Evolutionary conservation across 2,329 filamentous ascomycete species (phyloP).

Genomic region (Fusarium sp.): DNA sequence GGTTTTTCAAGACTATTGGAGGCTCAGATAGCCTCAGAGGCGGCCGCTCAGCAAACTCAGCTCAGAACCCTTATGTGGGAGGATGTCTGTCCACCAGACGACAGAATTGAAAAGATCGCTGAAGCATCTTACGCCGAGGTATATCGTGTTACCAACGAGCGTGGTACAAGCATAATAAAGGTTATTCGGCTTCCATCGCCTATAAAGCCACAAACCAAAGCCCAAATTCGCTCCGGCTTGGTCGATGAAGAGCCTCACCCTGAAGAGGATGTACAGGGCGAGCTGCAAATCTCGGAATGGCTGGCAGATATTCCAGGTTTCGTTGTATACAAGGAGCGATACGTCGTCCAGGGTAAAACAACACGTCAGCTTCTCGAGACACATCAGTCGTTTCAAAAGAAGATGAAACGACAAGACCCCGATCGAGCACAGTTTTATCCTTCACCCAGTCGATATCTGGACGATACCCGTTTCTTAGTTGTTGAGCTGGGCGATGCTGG

Average conservation of each 20-base stretch:
- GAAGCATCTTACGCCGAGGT: conserved; percentile 74
- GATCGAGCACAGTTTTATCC: conserved; percentile 69
- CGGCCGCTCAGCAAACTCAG: conserved; percentile 36
- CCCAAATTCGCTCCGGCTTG: conserved; percentile 61
- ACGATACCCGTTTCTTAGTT: conserved; percentile 66
- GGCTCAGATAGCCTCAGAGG: conserved; percentile 24
- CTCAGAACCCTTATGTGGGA: conserved; percentile 63
- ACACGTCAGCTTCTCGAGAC: conserved; percentile 65
- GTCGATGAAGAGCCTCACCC: conserved; percentile 68
- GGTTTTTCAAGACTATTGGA: neutral
- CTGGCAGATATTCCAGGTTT: conserved; percentile 72
- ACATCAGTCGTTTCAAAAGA: conserved; percentile 66
- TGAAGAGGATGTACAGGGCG: conserved; percentile 64
- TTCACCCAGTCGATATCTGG: conserved; percentile 66
- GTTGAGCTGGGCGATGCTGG: conserved; percentile 72
- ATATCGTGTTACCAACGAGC: conserved; percentile 67
- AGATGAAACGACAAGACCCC: conserved; percentile 63
- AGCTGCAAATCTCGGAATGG: conserved; percentile 70
- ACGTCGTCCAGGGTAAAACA: conserved; percentile 66
- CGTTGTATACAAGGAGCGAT: conserved; percentile 71
- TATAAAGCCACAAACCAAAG: conserved; percentile 66
- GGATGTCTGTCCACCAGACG: conserved; percentile 63
- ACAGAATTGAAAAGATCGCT: conserved; percentile 69
- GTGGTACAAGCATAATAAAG: conserved; percentile 72
- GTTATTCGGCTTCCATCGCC: conserved; percentile 68